Evolutionary conservation across 306 rosid species (phyloP), one percentile per base, ranked within the genome.

Genomic region (Ziziphus jujuba): DNA sequence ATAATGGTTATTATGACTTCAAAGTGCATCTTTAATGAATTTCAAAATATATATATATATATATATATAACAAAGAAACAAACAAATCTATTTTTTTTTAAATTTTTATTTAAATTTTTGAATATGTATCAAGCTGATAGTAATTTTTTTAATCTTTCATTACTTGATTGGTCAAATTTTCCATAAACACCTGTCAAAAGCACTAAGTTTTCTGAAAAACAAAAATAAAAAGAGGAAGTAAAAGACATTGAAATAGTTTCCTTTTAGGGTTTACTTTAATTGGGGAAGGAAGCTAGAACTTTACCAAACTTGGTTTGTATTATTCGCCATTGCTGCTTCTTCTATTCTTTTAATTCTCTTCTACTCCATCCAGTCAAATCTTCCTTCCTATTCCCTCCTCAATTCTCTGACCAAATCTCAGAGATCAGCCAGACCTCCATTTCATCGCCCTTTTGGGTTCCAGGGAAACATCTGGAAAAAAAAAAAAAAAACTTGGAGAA

Each of bases 351-450:
- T 51, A 0, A 15, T 49, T 12, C 9, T 16, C 43, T n/a, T 58
- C 33, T 22, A 10, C 33, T 10, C 1, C 34, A 6, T 55, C 34
- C 35, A 4, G 9, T 21, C 0, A 14, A 7, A 20, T 50, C 22
- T 7, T n/a, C 21, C 22, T 7, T n/a, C 21, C 5, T 14, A 11
- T 16, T 15, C 20, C 55, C 22, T 10, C 33, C 6, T 1, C 58
- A 63, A 62, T 14, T 62, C 59, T 35, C 71, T 72, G 69, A 47
- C 15, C 70, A 69, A 63, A 22, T 54, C 11, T 63, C 52, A 38
- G 28, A 21, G 48, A 28, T 62, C 74, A 25, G 34, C 20, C 31
- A 69, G 53, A 50, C 49, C 53, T n/a, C 31, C 6, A 1, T 17
- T 33, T 65, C 10, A 22, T 23, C 24, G 21, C 33, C 45, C 63